phyloP scores from a whole-genome alignment of 495 filamentous ascomycete genomes.

The Aspergillus mulundensis region DNA sequence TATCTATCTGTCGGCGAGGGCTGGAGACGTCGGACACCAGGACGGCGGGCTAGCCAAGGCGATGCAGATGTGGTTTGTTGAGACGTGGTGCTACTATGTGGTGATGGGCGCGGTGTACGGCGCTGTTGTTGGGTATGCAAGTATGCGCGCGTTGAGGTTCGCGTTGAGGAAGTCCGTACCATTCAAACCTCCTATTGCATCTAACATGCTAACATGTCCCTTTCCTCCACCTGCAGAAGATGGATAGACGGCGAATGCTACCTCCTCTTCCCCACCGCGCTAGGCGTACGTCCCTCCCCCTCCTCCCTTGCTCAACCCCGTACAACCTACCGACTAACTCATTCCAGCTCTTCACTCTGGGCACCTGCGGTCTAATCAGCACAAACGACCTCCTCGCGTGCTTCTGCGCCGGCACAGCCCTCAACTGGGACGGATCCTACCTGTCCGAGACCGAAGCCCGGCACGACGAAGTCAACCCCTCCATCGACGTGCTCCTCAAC shows the following conservation, averaged over 20 bases:
- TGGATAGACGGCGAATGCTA: conserved; percentile 11
- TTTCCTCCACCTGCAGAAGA: not conserved
- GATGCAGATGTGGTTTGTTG: not conserved
- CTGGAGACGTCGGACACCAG: not conserved
- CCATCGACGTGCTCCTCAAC: conserved; percentile 11
- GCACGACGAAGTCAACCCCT: conserved; percentile 11
- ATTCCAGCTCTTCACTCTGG: conserved; percentile 2
- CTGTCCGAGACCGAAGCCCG: conserved; percentile 9
- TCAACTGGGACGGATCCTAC: conserved; percentile 11
- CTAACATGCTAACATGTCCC: too few relatives aligned
- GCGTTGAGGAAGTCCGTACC: not conserved
- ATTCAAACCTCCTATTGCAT: too few relatives aligned
- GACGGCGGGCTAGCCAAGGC: not conserved
- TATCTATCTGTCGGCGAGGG: not conserved
- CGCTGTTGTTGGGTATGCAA: not conserved
- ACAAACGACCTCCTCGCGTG: conserved; percentile 11
- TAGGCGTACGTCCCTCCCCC: not conserved
- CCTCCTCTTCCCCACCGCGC: conserved; percentile 1
- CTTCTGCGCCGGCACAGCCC: conserved; percentile 2
- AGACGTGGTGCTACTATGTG: not conserved
- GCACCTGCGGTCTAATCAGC: conserved; percentile 5
- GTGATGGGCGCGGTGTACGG: not conserved
- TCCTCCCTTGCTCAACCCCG: not conserved
- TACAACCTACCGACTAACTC: not conserved
- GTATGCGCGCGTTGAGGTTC: not conserved